phyloP scores from a whole-genome alignment of 306 rosid genomes.

The Vigna radiata region DNA sequence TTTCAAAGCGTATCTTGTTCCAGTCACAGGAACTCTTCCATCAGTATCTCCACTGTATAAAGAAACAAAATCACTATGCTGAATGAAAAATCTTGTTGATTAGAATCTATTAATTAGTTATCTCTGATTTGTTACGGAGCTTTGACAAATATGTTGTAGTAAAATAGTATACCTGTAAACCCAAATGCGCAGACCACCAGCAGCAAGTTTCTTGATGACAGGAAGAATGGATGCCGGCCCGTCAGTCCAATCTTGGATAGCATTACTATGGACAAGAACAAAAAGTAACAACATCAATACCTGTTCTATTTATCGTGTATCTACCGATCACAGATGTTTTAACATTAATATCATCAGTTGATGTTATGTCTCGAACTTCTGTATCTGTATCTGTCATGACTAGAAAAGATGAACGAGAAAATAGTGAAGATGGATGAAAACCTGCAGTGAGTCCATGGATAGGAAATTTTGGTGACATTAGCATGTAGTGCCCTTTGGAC shows the following conservation, averaged over 20 bases:
- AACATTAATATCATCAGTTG: not conserved
- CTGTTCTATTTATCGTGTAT: not conserved
- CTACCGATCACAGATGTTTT: not conserved
- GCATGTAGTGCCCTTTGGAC: conserved; percentile 68
- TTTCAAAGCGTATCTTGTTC: conserved; percentile 56
- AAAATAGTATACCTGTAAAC: conserved; percentile 61
- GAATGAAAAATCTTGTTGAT: no score
- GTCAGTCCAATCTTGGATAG: conserved; percentile 65
- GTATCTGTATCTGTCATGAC: not conserved
- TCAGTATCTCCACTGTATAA: conserved; percentile 59
- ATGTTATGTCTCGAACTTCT: no score
- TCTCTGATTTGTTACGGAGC: not conserved
- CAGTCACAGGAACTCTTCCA: conserved; percentile 60
- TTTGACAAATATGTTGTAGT: not conserved
- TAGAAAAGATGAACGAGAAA: not conserved
- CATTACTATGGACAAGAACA: conserved; percentile 40
- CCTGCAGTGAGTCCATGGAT: conserved; percentile 66
- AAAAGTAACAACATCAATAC: not conserved
- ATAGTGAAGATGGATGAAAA: not conserved
- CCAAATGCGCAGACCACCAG: conserved; percentile 81
- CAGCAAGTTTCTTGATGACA: conserved; percentile 64
- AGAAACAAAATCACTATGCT: not conserved
- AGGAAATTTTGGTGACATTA: conserved; percentile 55
- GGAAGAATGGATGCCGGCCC: conserved; percentile 75
- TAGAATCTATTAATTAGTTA: not conserved